Percentiles rank a stretch among this genome's conserved stretches.
Conservation (phyloP, 1,284 basidiomycete genomes). For the Phellinidium pouzarii region DNA sequence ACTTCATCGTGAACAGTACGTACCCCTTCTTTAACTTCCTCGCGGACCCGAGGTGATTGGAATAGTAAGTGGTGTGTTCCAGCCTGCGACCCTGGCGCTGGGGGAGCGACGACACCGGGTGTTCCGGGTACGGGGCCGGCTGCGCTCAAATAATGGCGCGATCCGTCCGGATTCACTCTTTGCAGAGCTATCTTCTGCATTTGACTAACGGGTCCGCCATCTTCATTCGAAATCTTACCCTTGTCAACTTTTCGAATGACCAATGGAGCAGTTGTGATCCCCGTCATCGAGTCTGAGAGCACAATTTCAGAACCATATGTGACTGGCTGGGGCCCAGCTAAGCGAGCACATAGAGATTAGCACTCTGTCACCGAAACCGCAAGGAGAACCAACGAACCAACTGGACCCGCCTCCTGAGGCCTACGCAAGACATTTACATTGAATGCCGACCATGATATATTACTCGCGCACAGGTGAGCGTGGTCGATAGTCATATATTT, state of each 20-base stretch:
- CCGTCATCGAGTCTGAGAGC: constrained; percentile 78
- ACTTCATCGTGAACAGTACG: constrained; percentile 75
- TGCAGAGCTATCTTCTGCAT: constrained; percentile 95
- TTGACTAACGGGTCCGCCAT: constrained; percentile 89
- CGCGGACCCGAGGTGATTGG: constrained; percentile 64
- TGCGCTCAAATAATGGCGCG: constrained; percentile 75
- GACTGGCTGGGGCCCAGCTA: constrained; percentile 69
- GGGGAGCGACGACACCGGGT: constrained; percentile 55
- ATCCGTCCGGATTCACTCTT: constrained; percentile 72
- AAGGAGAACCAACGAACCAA: constrained; percentile 53
- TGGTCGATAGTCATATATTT: constrained; percentile 94
- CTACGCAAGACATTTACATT: constrained; percentile 79
- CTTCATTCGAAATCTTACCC: constrained; percentile 72
- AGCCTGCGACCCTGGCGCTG: constrained; percentile 65
- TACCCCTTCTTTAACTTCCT: constrained; percentile 68
- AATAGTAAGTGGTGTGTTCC: constrained; percentile 76
- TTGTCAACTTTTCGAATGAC: constrained; percentile 92
- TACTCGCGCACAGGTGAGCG: constrained; percentile 78
- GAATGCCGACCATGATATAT: constrained; percentile 88
- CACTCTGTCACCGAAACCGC: constrained; percentile 24
- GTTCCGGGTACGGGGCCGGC: constrained; percentile 75
- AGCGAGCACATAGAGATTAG: constrained; percentile 33
- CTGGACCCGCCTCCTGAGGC: constrained; percentile 47
- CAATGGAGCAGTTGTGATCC: constrained; percentile 80
- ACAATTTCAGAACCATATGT: constrained; percentile 89